These are phyloP conservation scores for Lithocarpus polystachyus DNA, from an alignment of 306 rosid species.

Conservation along the genomic window DNA sequence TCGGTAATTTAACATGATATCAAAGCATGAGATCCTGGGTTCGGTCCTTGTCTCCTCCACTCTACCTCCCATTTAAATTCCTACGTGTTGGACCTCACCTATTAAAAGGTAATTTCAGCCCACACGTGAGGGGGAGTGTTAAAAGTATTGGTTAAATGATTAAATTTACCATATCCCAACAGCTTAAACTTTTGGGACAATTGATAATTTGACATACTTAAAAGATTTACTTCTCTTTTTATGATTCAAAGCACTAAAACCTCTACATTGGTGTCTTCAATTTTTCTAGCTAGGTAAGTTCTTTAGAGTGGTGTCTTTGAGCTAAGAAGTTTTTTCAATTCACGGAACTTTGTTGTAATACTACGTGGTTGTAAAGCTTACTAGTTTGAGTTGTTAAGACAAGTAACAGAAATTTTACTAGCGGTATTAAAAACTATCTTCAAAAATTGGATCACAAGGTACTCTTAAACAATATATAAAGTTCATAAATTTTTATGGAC, in stretches of 20 bases:
- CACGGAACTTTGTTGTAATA: neutral
- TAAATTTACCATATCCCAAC: too few species aligned
- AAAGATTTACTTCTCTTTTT: neutral
- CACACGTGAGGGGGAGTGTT: too few species aligned
- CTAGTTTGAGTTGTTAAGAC: neutral
- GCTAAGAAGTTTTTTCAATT: neutral
- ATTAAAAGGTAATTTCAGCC: too few species aligned
- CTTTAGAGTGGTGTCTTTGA: neutral
- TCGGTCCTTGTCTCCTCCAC: too few species aligned
- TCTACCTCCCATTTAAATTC: too few species aligned
- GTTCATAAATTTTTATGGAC: neutral
- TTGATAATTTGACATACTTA: neutral
- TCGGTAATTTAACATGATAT: too few species aligned
- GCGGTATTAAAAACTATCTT: neutral
- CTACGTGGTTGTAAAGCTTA: neutral
- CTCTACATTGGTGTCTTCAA: neutral
- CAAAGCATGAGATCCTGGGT: too few species aligned
- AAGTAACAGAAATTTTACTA: neutral
- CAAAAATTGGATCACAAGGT: neutral
- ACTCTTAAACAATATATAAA: neutral
- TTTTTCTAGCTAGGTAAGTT: neutral
- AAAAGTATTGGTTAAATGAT: too few species aligned
- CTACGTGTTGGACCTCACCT: too few species aligned
- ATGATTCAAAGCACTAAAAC: neutral
- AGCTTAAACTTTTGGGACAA: too few species aligned